phyloP scores from a whole-genome alignment of 352 stramenopile genomes.

The Globisporangium megalacanthum region DNA sequence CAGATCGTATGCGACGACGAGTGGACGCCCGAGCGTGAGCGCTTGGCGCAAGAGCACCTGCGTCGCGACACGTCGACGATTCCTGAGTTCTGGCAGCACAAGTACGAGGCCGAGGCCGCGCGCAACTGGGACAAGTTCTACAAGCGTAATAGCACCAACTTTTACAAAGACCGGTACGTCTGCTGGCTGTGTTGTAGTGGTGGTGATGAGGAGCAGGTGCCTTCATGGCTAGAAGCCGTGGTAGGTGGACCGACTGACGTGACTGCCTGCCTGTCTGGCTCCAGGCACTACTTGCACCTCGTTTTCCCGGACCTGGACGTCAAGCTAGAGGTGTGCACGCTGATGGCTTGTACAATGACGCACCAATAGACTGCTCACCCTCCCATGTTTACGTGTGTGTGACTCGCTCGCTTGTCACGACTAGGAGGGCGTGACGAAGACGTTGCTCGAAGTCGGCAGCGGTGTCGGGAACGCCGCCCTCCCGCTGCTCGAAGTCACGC shows the following conservation, averaged over 20 bases:
- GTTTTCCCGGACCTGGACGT: slow-evolving; percentile 86
- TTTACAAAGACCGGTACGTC: slow-evolving; percentile 90
- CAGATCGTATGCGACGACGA: slow-evolving; percentile 72
- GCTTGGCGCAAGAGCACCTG: slow-evolving; percentile 58
- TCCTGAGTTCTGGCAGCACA: slow-evolving; percentile 80
- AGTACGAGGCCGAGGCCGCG: slow-evolving; percentile 79
- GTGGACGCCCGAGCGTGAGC: slow-evolving; percentile 79
- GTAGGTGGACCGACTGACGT: no score
- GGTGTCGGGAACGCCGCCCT: slow-evolving; percentile 94
- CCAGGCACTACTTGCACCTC: slow-evolving; percentile 89
- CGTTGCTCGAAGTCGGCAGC: slow-evolving; percentile 92
- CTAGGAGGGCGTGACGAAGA: slow-evolving; percentile 34
- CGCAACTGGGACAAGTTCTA: slow-evolving; percentile 95
- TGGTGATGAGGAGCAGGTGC: no score
- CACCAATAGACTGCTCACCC: no score
- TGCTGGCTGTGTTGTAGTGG: background rate
- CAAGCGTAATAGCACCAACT: slow-evolving; percentile 89
- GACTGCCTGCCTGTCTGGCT: background rate
- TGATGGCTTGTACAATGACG: background rate
- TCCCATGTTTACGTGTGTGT: no score
- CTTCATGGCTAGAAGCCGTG: no score
- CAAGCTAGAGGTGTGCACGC: slow-evolving; percentile 26
- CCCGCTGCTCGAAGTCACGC: slow-evolving; percentile 91
- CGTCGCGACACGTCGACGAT: slow-evolving; percentile 75
- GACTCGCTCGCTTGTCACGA: background rate